A percentile compares a stretch with the other conserved stretches of the same genome.
These are phyloP conservation scores for Russula abietina DNA, from an alignment of 768 basidiomycete genomes.

Conservation along the genomic window DNA sequence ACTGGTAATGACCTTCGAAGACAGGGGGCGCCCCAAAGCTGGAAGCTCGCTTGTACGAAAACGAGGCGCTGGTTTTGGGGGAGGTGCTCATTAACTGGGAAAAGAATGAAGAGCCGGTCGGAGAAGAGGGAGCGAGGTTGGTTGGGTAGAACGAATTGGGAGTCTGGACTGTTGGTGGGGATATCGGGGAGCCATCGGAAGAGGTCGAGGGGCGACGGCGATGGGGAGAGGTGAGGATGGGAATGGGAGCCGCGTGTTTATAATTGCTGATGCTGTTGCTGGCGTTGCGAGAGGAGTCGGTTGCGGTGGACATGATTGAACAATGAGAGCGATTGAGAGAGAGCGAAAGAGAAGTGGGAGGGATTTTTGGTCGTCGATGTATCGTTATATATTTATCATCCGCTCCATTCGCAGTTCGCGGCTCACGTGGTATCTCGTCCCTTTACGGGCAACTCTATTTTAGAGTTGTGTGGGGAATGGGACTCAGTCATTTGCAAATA, in stretches of 20 bases:
- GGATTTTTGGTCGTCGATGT: not conserved
- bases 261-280: slow-evolving; percentile 3
- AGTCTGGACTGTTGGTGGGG: slow-evolving; percentile 19
- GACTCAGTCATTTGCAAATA: not conserved
- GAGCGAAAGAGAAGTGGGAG: not conserved
- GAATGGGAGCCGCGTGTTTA: slow-evolving; percentile 20
- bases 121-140: slow-evolving; percentile 17
- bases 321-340: slow-evolving; percentile 8
- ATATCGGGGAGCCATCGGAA: slow-evolving; percentile 18
- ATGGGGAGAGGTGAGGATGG: slow-evolving; percentile 13
- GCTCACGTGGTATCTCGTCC: slow-evolving; percentile 7
- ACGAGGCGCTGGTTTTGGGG: slow-evolving; percentile 14
- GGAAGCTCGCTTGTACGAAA: slow-evolving; percentile 17
- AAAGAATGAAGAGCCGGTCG: slow-evolving; percentile 21
- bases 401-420: not conserved
- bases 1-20: slow-evolving; percentile 20
- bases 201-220: slow-evolving; percentile 22
- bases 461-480: slow-evolving; percentile 6
- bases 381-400: not conserved
- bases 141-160: slow-evolving; percentile 14
- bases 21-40: slow-evolving; percentile 18
- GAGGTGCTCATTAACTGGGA: slow-evolving; percentile 22
- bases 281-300: slow-evolving; percentile 1
- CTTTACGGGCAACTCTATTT: slow-evolving; percentile 15
- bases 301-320: slow-evolving; percentile 18